phyloP scores from a whole-genome alignment of 495 filamentous ascomycete species.

The Trichoderma asperelloides region DNA sequence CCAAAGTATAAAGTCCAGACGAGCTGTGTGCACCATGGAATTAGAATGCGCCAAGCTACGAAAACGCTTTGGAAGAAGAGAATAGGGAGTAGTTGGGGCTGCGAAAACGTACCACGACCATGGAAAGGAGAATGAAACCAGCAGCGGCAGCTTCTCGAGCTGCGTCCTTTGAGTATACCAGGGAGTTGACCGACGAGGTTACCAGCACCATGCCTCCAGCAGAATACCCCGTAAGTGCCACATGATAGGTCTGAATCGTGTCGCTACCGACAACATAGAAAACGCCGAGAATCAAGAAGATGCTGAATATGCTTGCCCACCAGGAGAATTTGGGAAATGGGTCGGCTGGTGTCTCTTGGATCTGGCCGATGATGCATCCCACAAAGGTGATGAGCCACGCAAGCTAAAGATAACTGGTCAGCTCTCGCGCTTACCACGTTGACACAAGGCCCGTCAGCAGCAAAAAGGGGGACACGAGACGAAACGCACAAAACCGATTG shows the following conservation, averaged over 20 bases:
- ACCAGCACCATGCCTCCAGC: conserved; percentile 73
- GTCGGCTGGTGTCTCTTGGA: conserved; percentile 16
- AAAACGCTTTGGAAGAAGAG: conserved; percentile 1
- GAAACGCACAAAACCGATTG: conserved; percentile 74
- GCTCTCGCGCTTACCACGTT: neutral
- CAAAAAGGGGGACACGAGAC: neutral
- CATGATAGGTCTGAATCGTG: conserved; percentile 73
- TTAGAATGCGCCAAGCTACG: conserved; percentile 8
- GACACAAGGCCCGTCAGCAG: neutral
- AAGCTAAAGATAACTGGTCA: conserved; percentile 44
- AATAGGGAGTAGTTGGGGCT: neutral
- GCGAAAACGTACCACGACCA: conserved; percentile 68
- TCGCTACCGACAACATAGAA: conserved; percentile 74
- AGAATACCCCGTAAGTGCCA: conserved; percentile 86
- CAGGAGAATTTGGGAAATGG: conserved; percentile 77
- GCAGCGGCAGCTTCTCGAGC: conserved; percentile 81
- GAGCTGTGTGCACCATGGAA: conserved; percentile 46
- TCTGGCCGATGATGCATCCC: conserved; percentile 67
- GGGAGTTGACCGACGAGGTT: conserved; percentile 70
- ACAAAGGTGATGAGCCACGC: conserved; percentile 93
- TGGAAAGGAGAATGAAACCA: conserved; percentile 90
- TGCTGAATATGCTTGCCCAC: conserved; percentile 81
- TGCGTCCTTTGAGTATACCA: conserved; percentile 61
- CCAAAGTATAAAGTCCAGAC: conserved; percentile 99
- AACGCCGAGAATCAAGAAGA: conserved; percentile 72